Conservation (phyloP, 1,139 yeast genomes). For the Sugiyamaella pinicola region DNA sequence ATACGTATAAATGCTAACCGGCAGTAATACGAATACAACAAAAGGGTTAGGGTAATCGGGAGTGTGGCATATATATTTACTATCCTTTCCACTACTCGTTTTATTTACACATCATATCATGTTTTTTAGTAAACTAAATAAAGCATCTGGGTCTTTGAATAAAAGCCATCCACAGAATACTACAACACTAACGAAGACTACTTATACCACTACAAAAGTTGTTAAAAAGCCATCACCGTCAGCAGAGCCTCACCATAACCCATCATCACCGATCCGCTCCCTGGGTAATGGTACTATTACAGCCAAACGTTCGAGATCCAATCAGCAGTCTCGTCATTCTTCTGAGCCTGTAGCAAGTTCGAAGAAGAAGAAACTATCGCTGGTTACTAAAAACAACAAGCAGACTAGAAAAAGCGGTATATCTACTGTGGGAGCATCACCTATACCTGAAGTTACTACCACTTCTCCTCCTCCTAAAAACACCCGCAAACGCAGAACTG, state of each 20-base stretch:
- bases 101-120: constrained; percentile 18
- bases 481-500: constrained; percentile 8
- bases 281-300: neutral
- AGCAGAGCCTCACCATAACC: neutral
- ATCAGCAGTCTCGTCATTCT: constrained; percentile 1
- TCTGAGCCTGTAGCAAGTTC: constrained; percentile 9
- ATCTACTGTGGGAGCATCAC: constrained; percentile 1
- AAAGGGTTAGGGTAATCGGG: constrained; percentile 7
- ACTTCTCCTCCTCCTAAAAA: neutral
- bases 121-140: constrained; percentile 29
- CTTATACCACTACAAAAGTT: constrained; percentile 23
- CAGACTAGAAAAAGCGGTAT: neutral
- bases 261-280: neutral
- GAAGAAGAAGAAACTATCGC: neutral
- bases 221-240: constrained; percentile 8
- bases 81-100: neutral
- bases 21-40: no score
- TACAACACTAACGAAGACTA: constrained; percentile 13
- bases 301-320: neutral
- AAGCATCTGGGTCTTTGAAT: constrained; percentile 22
- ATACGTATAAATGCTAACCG: no score
- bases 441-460: neutral
- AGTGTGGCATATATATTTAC: neutral
- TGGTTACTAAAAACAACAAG: neutral
- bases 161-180: constrained; percentile 27